Base-by-base conservation (phyloP, 805 yeast genomes). In the Ogataea trehalophila region DNA sequence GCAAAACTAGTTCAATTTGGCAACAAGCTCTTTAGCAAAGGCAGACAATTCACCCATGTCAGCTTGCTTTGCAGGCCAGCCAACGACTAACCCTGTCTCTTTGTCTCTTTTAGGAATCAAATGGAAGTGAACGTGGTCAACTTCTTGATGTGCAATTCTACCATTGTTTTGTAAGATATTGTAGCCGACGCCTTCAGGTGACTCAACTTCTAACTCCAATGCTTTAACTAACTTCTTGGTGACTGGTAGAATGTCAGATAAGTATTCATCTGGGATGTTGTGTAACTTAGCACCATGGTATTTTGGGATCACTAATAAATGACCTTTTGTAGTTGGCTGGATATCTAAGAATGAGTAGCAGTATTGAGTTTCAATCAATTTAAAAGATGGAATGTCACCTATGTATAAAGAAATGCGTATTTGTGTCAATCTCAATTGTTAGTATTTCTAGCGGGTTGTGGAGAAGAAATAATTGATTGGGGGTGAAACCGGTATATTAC, bases 111-210 rank as follows among this genome's bases (percentile, higher is more conserved):
- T 92, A 43, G 99, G 99, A 63, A 92, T 92, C 66, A 92, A 80
- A 67, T 92, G 99, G 78, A 94, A 87, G 67, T 92, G 99, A 49
- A 94, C 97, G 65, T 92, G 99, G 57, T 87, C 94, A 48, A 94
- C 98, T 47, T 77, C 85, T 72, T 92, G 99, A 64, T 94, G 98
- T 13, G 98, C 99, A 61, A 91, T 83, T 63, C 87, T 72, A 43
- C 98, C 98, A 58, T 92, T 94, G 75, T 92, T 94, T 68, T 91
- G 98, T 55, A 92, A 72, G 18, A 92, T 65, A 63, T 92, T 92
- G 76, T 92, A 92, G 40, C 96, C 95, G 43, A 69, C 74, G 17
- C 89, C 88, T 5, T 75, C 74, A 15, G 79, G 76, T 36, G 86
- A 79, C 50, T 83, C 85, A 41, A 71, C 70, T 54, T 79, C 85